Conservation (phyloP, 73 alveolate genomes). For the Stentor roeselii region DNA sequence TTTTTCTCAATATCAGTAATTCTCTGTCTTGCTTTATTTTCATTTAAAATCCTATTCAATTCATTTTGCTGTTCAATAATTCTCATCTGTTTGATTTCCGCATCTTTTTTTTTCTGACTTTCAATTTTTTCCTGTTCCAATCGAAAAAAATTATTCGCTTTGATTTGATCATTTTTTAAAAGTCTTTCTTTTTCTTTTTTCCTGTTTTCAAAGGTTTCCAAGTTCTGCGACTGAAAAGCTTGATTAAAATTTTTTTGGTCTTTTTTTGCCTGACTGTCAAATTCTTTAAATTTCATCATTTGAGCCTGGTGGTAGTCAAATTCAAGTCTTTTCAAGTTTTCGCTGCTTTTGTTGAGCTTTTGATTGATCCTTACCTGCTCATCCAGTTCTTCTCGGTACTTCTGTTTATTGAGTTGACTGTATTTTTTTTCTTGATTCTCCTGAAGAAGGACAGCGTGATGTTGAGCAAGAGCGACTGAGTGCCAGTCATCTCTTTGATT, state of each 20-base stretch:
- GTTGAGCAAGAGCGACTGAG: too few species aligned
- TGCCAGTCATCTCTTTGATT: too few species aligned
- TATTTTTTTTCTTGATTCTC: neutral
- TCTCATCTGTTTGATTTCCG: too few species aligned
- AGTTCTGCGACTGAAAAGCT: neutral
- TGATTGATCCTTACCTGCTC: too few species aligned
- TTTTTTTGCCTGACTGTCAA: neutral
- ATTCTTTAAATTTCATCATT: too few species aligned
- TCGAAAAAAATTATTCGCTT: neutral
- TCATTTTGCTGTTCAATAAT: neutral
- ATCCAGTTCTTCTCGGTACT: neutral
- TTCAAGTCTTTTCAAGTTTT: neutral
- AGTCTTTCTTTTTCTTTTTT: neutral
- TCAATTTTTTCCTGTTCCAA: neutral
- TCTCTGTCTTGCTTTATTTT: neutral
- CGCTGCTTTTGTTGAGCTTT: too few species aligned
- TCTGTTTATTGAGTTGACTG: neutral
- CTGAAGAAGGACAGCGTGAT: too few species aligned
- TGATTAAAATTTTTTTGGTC: neutral
- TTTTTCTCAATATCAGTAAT: neutral
- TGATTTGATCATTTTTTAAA: neutral
- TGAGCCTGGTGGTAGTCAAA: neutral
- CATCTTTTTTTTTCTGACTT: neutral
- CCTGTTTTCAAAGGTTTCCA: neutral
- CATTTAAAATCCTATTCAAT: neutral